Evolutionary conservation across 176 grass and related monocot species (phyloP), one percentile per base, ranked within the genome.

Genomic region (Oropetium thomaeum): DNA sequence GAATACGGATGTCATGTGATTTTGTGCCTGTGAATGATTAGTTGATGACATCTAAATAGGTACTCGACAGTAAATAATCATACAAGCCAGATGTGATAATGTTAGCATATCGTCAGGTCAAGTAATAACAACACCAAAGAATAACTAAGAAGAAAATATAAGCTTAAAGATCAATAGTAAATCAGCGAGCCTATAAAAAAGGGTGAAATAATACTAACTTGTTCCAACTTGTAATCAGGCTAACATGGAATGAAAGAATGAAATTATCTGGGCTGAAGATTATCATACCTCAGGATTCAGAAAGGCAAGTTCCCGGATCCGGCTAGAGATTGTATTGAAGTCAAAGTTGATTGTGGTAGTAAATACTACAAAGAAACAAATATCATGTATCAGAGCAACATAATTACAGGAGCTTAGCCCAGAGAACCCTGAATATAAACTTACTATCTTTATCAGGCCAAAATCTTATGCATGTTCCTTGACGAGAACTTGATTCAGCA

Each of bases 371-470:
- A 79, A 53, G 23, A 83, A 63, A 83, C 89, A 12, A 72, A 60
- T 14, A 51, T 59, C 60, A 69, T 20, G 8, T 44, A 61, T 14
- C 45, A 13, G 22, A 40, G 49, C 62, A 72, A 51, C 37, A 81
- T 83, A 35, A 53, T 55, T 62, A 82, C 10, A 22, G 43, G 40
- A 71, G 73, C 38, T 44, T 60, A 77, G 5, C 58, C 41, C 62
- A 59, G 62, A 78, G 65, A 71, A 62, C 16, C 64, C 41, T 26
- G 39, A 67, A 72, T 37, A 89, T 13, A 83, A 72, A 29, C 70
- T 81, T 83, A 98, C 96, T 93, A 28, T 94, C 63, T 86, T 85
- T 98, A 80, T 98, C 96, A 79, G 96, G 96, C 91, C 91, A 98
- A 89, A 98, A 98, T 73, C 87, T 83, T 60, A 98, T 86, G 27